Percentiles rank a stretch among this genome's conserved stretches.
phyloP scores from a whole-genome alignment of 495 filamentous ascomycete genomes.

The Glonium stellatum region DNA sequence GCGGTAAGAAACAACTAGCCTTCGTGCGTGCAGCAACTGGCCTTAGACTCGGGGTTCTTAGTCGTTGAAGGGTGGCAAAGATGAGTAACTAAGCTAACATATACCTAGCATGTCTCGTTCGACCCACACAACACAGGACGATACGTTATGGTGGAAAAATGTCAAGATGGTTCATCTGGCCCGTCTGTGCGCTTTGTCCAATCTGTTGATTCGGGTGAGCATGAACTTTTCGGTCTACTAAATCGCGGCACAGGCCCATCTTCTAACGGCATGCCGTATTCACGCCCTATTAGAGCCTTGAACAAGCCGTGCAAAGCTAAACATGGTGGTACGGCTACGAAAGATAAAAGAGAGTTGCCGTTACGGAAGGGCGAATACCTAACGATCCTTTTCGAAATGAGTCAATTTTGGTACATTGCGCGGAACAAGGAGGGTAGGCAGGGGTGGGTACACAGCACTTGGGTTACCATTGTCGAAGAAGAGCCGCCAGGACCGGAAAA shows the following conservation, averaged over 20 bases:
- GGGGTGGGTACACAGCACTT: constrained; percentile 7
- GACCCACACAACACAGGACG: background rate
- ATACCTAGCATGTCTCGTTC: background rate
- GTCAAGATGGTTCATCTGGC: background rate
- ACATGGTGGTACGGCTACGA: too few relatives aligned
- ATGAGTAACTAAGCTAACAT: background rate
- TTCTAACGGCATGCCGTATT: too few relatives aligned
- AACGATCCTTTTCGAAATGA: background rate
- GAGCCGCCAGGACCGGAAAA: background rate
- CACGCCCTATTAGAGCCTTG: too few relatives aligned
- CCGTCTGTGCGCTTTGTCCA: too few relatives aligned
- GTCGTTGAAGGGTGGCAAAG: too few relatives aligned
- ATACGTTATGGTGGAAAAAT: background rate
- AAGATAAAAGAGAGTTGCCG: too few relatives aligned
- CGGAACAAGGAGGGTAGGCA: background rate
- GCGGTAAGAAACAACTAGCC: background rate
- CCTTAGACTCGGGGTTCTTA: too few relatives aligned
- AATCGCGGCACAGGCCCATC: too few relatives aligned
- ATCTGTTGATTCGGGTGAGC: too few relatives aligned
- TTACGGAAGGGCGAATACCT: constrained; percentile 3
- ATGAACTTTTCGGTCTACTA: too few relatives aligned
- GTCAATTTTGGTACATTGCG: constrained; percentile 11
- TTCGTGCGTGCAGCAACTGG: too few relatives aligned
- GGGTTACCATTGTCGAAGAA: constrained; percentile 4
- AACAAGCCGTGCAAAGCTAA: too few relatives aligned